phyloP scores from a whole-genome alignment of 2,329 filamentous ascomycete species.

The Fusarium papillatum region DNA sequence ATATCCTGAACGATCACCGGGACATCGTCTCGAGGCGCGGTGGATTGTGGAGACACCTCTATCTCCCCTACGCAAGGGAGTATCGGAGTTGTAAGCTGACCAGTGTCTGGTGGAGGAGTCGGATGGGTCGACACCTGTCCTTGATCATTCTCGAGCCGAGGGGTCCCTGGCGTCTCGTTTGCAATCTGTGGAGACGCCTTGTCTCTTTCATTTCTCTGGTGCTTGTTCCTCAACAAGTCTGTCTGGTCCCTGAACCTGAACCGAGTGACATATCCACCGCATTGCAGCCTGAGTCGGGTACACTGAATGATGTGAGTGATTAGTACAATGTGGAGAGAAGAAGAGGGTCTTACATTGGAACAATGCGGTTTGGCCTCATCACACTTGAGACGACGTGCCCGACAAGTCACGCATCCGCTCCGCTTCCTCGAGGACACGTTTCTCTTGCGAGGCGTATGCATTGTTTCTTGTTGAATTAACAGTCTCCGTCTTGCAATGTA shows the following conservation, averaged over 20 bases:
- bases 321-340: not conserved
- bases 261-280: slow-evolving; percentile 26
- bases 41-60: not conserved
- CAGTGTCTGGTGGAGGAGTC: not conserved
- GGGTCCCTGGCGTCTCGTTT: slow-evolving; percentile 3
- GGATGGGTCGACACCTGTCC: not conserved
- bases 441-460: not conserved
- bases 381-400: slow-evolving; percentile 25
- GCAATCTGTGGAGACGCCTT: not conserved
- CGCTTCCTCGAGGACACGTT: not conserved
- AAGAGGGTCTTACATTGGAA: slow-evolving; percentile 10
- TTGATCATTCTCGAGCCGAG: not conserved
- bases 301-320: slow-evolving; percentile 1
- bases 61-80: not conserved
- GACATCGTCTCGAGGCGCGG: not conserved
- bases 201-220: not conserved
- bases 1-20: not conserved
- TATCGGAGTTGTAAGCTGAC: not conserved
- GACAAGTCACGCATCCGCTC: slow-evolving; percentile 14
- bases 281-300: slow-evolving; percentile 13
- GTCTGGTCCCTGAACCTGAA: slow-evolving; percentile 34
- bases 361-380: slow-evolving; percentile 28
- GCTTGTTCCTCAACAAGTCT: slow-evolving; percentile 9
- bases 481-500: not conserved
- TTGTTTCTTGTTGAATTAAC: not conserved